Percentiles rank a stretch among this genome's conserved stretches.
These are phyloP conservation scores for Lonicera japonica DNA, from an alignment of 129 eudicot species.

Conservation along the genomic window DNA sequence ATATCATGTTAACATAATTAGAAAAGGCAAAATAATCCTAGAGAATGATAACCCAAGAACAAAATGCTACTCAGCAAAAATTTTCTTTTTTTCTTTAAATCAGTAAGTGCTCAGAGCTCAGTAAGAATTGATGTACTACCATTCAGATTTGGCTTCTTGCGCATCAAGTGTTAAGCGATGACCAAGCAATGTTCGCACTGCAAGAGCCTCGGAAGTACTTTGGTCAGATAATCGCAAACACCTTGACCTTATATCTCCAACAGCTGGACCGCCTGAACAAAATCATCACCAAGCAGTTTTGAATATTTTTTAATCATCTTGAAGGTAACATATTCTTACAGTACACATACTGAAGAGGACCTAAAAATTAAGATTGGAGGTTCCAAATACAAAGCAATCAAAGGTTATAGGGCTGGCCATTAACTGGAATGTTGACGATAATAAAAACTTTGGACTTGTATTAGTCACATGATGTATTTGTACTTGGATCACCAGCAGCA, in stretches of 20 bases:
- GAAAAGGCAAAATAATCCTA: not conserved
- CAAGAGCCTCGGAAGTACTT: conserved; percentile 91
- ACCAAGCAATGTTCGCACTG: conserved; percentile 81
- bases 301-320: not conserved
- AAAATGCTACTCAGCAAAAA: not conserved
- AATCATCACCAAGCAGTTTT: not conserved
- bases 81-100: too few relatives aligned
- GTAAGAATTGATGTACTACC: conserved; percentile 31
- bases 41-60: not conserved
- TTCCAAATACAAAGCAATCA: too few relatives aligned
- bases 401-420: too few relatives aligned
- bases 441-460: too few relatives aligned
- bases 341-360: not conserved
- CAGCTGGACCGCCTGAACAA: conserved; percentile 92
- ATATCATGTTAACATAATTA: not conserved
- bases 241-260: conserved; percentile 97
- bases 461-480: too few relatives aligned
- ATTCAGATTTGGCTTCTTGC: conserved; percentile 71
- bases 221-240: conserved; percentile 87
- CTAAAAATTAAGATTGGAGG: not conserved
- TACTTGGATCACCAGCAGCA: too few relatives aligned
- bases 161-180: conserved; percentile 76
- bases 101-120: not conserved
- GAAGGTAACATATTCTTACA: too few relatives aligned
- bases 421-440: too few relatives aligned